These are phyloP conservation scores for Amanita rimosa DNA, from an alignment of 768 basidiomycete genomes.

Conservation along the genomic window DNA sequence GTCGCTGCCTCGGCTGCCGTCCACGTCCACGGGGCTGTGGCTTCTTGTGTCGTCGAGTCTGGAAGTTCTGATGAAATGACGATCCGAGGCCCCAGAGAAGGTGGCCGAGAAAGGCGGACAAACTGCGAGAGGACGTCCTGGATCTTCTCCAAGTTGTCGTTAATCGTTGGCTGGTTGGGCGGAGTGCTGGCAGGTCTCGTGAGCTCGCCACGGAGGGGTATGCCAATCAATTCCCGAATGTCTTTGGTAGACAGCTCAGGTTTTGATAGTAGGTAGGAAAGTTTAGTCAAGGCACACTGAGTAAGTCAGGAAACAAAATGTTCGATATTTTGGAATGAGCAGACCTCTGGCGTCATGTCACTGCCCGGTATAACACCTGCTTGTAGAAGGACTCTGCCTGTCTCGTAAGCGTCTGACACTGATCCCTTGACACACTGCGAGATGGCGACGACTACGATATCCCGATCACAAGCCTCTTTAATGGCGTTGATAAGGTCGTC, in stretches of 20 bases:
- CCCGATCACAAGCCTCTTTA: conserved; percentile 71
- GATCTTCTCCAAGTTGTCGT: conserved; percentile 46
- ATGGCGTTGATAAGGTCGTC: conserved; percentile 65
- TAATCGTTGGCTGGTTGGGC: conserved; percentile 31
- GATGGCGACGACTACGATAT: conserved; percentile 84
- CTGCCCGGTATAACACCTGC: conserved; percentile 76
- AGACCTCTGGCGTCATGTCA: conserved; percentile 94
- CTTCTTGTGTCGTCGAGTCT: conserved; percentile 26
- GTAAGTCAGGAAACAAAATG: not conserved
- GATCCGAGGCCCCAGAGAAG: conserved; percentile 23
- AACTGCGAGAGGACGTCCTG: conserved; percentile 59
- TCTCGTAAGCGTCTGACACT: conserved; percentile 78
- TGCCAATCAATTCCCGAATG: conserved; percentile 65
- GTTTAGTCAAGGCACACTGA: conserved; percentile 83
- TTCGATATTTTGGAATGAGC: not conserved
- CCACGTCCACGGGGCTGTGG: conserved; percentile 62
- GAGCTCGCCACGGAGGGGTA: conserved; percentile 83
- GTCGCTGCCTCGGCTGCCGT: conserved; percentile 67
- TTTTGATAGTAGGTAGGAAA: conserved; percentile 85
- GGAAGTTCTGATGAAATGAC: conserved; percentile 27
- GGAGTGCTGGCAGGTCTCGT: conserved; percentile 39
- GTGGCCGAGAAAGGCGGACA: conserved; percentile 42
- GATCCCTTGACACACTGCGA: conserved; percentile 84
- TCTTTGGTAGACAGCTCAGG: conserved; percentile 56
- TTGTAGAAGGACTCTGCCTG: conserved; percentile 56